phyloP scores from a whole-genome alignment of 2,329 filamentous ascomycete species.

The Saccharata proteae region DNA sequence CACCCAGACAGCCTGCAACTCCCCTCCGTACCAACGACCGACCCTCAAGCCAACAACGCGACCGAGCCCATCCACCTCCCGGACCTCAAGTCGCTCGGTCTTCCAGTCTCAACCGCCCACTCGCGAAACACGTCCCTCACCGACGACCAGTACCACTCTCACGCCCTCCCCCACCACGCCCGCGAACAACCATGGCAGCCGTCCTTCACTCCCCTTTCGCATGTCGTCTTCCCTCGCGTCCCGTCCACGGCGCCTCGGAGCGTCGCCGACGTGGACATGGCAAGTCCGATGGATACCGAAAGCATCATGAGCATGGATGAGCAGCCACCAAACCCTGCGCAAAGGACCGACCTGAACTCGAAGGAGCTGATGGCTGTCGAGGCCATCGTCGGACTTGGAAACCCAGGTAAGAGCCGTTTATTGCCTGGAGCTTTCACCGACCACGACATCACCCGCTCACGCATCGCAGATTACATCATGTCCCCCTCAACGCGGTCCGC shows the following conservation, averaged over 20 bases:
- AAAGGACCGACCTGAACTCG: constrained; percentile 6
- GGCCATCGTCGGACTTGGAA: constrained; percentile 37
- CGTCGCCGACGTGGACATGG: constrained; percentile 23
- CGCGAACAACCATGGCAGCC: constrained; percentile 16
- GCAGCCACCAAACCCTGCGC: constrained; percentile 10
- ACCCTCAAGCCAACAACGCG: constrained; percentile 13
- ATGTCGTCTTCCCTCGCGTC: constrained; percentile 17
- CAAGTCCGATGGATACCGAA: constrained; percentile 32
- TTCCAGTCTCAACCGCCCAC: constrained; percentile 25
- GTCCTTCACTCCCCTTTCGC: constrained; percentile 12
- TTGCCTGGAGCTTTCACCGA: neutral
- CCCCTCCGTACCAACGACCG: constrained; percentile 29
- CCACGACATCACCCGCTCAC: constrained; percentile 8
- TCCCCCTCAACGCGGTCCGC: constrained; percentile 24
- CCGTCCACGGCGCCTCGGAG: constrained; percentile 18
- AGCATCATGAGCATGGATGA: constrained; percentile 30
- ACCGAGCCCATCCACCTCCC: constrained; percentile 26
- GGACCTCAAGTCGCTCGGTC: constrained; percentile 32
- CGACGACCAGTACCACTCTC: constrained; percentile 8
- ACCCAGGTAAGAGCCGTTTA: constrained; percentile 36
- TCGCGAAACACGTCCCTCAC: constrained; percentile 18
- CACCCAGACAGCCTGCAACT: constrained; percentile 28
- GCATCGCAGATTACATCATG: constrained; percentile 28
- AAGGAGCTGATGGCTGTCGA: constrained; percentile 38
- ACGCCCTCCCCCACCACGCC: constrained; percentile 6